Percentiles rank a stretch among this genome's conserved stretches.
phyloP scores from a whole-genome alignment of 345 rosid species.

The Aegle marmelos region DNA sequence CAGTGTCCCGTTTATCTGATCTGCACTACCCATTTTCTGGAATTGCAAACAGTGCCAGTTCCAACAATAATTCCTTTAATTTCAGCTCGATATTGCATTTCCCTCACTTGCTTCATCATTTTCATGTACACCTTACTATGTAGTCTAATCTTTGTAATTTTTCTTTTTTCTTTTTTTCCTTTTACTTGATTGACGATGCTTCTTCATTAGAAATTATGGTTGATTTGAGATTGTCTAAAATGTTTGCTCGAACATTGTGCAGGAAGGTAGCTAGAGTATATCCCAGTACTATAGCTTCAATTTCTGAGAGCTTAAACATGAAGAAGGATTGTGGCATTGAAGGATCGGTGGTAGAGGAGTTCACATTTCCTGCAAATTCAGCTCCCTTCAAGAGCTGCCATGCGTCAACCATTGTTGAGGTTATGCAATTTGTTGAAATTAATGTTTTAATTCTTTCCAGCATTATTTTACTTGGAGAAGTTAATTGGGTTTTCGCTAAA shows the following conservation, averaged over 20 bases:
- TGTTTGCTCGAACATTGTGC: conserved; percentile 10
- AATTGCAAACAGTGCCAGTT: conserved; percentile 12
- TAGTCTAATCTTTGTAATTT: background rate
- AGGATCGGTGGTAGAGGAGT: conserved; percentile 45
- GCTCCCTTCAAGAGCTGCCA: conserved; percentile 87
- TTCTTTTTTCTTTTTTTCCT: background rate
- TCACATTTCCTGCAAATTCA: conserved; percentile 62
- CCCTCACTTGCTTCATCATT: background rate
- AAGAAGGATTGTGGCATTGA: conserved; percentile 26
- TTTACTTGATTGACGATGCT: background rate
- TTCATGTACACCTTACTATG: background rate
- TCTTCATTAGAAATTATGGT: background rate
- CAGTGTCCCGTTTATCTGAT: conserved; percentile 13
- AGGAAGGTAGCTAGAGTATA: conserved; percentile 19
- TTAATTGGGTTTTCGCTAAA: background rate
- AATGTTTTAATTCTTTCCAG: background rate
- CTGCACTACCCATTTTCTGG: conserved; percentile 18
- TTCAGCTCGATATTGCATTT: background rate
- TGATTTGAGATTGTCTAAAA: background rate
- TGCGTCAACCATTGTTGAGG: conserved; percentile 91
- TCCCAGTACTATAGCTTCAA: conserved; percentile 1
- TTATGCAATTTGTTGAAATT: conserved; percentile 17
- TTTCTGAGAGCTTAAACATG: conserved; percentile 24
- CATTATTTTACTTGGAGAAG: background rate
- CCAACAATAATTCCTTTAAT: conserved; percentile 12